Evolutionary conservation across 345 rosid species (phyloP), one percentile per base, ranked within the genome.

Genomic region (Anacardium occidentale): DNA sequence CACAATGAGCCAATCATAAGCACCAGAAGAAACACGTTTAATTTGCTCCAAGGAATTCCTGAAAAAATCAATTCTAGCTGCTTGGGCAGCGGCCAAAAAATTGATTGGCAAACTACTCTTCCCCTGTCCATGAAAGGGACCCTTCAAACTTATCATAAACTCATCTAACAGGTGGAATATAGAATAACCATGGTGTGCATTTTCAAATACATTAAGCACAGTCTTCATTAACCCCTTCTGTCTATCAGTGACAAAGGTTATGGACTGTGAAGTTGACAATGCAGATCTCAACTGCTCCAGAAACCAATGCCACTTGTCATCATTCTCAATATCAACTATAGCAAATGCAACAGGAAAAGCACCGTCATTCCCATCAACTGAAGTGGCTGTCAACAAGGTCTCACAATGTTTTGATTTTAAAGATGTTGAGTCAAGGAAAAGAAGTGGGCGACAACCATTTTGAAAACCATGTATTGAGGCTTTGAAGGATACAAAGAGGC

Each of bases 81-180:
- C 89, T 59, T 72, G 88, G 17, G 97, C 96, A 73, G 98, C 97
- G 68, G 87, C 89, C 74, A 91, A 73, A 40, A 94, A 76, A 68
- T 74, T 79, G 72, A 81, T 81, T 20, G 89, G 85, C 82, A 94
- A 80, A 21, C 89, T 81, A 70, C 82, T 78, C 80, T 80, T 92
- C 58, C 97, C 96, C 47, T 89, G 97, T 62, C 94, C 98, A 53
- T 82, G 84, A 78, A 94, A 91, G 13, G 97, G 98, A 56, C 89
- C 97, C 85, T 79, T 80, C 75, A 86, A 79, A 74, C 83, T 85
- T 77, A 78, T 82, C 85, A 84, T 86, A 74, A 92, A 88, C 79
- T 83, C 86, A 76, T 90, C 97, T 78, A 88, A 80, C 80, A 94
- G 81, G 75, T 87, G 89, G 78, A 80, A 88, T 68, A 91, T 77